These are phyloP conservation scores for Lepidium aucheri DNA, from an alignment of 345 rosid species.

Conservation along the genomic window DNA sequence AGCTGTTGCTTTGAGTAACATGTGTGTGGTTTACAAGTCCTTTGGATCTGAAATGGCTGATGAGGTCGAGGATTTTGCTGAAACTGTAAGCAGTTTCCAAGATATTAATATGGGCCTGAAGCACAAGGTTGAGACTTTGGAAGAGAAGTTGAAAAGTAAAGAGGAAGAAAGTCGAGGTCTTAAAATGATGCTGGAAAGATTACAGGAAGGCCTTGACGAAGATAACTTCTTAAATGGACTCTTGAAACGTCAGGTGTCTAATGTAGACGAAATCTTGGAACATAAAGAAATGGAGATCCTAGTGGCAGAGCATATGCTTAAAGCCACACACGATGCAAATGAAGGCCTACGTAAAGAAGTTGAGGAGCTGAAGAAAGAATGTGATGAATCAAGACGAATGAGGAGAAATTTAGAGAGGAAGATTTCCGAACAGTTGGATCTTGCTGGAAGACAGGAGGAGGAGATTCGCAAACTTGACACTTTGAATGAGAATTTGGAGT, in stretches of 20 bases:
- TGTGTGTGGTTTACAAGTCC: constrained; percentile 45
- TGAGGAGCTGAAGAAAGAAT: constrained; percentile 52
- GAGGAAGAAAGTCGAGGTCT: constrained; percentile 42
- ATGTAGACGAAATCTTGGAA: constrained; percentile 48
- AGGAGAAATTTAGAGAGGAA: constrained; percentile 33
- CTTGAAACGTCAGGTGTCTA: constrained; percentile 39
- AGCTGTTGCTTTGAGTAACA: constrained; percentile 38
- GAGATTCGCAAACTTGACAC: constrained; percentile 43
- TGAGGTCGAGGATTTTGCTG: constrained; percentile 40
- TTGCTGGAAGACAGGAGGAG: constrained; percentile 34
- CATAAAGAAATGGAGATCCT: constrained; percentile 46
- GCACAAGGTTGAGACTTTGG: constrained; percentile 40
- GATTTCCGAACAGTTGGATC: constrained; percentile 32
- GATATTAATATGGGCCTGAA: constrained; percentile 31
- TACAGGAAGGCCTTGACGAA: constrained; percentile 47
- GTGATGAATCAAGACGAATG: constrained; percentile 35
- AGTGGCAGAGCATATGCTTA: constrained; percentile 54
- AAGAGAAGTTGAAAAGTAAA: constrained; percentile 40
- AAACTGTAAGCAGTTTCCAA: constrained; percentile 31
- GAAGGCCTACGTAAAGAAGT: constrained; percentile 42
- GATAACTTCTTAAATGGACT: constrained; percentile 43
- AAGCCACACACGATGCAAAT: constrained; percentile 40
- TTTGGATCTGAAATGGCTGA: constrained; percentile 50
- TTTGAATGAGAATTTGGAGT: constrained; percentile 46
- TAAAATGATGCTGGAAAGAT: constrained; percentile 38